A percentile compares a stretch with the other conserved stretches of the same genome.
Conservation (phyloP, 2,329 filamentous ascomycete species). For the Sclerotinia subarctica region DNA sequence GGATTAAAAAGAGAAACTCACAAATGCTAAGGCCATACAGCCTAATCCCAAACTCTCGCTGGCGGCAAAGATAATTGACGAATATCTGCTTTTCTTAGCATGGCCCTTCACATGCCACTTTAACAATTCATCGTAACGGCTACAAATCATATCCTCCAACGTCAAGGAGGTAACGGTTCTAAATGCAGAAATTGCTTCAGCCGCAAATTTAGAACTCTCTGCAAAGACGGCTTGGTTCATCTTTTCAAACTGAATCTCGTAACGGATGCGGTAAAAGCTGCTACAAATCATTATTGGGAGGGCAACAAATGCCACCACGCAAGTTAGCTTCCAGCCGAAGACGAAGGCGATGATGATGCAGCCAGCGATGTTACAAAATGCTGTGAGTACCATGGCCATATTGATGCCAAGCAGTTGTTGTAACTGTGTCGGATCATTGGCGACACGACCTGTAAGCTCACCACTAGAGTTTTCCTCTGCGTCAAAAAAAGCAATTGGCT, state of each 20-base stretch:
- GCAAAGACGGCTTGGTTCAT: conserved; percentile 57
- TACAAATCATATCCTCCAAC: conserved; percentile 55
- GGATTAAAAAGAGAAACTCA: conserved; percentile 44
- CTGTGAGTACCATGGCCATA: conserved; percentile 55
- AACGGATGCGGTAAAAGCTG: conserved; percentile 48
- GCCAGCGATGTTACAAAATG: conserved; percentile 63
- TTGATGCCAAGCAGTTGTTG: conserved; percentile 50
- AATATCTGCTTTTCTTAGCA: conserved; percentile 47
- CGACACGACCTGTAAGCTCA: conserved; percentile 46
- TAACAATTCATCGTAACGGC: conserved; percentile 48
- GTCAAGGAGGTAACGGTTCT: conserved; percentile 60
- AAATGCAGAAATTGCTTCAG: conserved; percentile 60
- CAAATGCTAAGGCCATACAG: conserved; percentile 56
- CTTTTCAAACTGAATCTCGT: conserved; percentile 55
- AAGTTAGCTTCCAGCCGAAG: conserved; percentile 73
- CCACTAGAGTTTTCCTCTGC: conserved; percentile 47
- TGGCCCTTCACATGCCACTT: conserved; percentile 48
- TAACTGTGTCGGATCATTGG: conserved; percentile 49
- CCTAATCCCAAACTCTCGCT: conserved; percentile 55
- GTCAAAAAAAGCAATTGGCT: conserved; percentile 45
- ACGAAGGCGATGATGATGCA: conserved; percentile 64
- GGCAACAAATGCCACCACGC: conserved; percentile 62
- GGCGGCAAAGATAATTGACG: conserved; percentile 51
- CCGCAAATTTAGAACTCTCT: conserved; percentile 60
- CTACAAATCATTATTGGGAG: conserved; percentile 49